These are phyloP conservation scores for Neofusicoccum umdonicola DNA, from an alignment of 2,329 filamentous ascomycete species.

Conservation along the genomic window DNA sequence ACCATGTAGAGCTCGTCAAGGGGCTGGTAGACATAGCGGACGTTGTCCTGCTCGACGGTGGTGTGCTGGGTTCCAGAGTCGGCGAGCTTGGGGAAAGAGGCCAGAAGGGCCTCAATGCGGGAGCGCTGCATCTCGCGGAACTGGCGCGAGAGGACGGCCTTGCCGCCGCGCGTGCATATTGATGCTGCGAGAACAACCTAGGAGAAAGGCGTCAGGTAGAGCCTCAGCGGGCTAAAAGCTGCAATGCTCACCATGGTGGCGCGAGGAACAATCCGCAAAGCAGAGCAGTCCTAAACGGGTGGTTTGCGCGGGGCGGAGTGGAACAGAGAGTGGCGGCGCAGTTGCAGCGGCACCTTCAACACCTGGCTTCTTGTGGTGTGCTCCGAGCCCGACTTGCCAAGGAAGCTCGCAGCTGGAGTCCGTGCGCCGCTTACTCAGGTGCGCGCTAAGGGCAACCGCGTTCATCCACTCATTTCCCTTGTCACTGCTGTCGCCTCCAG, in stretches of 20 bases:
- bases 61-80: conserved; percentile 96
- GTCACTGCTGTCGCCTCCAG: conserved; percentile 7
- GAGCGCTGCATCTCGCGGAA: conserved; percentile 98
- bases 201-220: conserved; percentile 5
- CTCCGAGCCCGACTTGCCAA: conserved; percentile 5
- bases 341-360: conserved; percentile 7
- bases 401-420: not conserved
- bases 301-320: not conserved
- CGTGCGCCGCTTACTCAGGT: conserved; percentile 9
- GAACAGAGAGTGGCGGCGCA: not conserved
- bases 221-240: not conserved
- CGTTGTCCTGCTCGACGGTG: conserved; percentile 97
- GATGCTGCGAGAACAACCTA: conserved; percentile 98
- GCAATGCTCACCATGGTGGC: conserved; percentile 5
- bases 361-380: conserved; percentile 17
- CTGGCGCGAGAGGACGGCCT: conserved; percentile 95
- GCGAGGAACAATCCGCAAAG: not conserved
- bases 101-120: conserved; percentile 91
- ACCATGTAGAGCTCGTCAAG: conserved; percentile 99
- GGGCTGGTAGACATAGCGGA: conserved; percentile 98
- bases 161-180: conserved; percentile 97
- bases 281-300: not conserved
- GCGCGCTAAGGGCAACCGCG: conserved; percentile 1
- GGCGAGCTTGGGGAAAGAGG: conserved; percentile 95
- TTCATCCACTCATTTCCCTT: conserved; percentile 12